These are phyloP conservation scores for Diplodia seriata DNA, from an alignment of 2,329 filamentous ascomycete genomes.

Conservation along the genomic window DNA sequence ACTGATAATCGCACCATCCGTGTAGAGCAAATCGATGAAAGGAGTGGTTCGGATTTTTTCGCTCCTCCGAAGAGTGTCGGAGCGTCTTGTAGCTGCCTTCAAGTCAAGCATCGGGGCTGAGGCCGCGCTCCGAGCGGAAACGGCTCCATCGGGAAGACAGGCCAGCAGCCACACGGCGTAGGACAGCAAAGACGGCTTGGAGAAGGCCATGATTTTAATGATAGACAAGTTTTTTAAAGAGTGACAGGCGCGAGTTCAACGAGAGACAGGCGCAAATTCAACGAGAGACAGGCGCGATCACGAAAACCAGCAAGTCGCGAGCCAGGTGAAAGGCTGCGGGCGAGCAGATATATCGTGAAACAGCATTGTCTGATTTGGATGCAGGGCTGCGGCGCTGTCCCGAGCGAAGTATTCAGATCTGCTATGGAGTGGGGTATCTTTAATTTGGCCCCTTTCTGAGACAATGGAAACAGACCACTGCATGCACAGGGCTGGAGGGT, in stretches of 20 bases:
- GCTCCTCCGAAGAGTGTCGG: conserved; percentile 40
- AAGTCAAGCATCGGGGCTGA: conserved; percentile 39
- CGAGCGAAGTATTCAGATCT: conserved; percentile 25
- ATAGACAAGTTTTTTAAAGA: neutral
- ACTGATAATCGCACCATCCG: conserved; percentile 40
- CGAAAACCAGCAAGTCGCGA: conserved; percentile 35
- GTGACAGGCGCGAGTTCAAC: neutral
- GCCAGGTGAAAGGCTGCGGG: conserved; percentile 35
- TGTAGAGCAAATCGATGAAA: conserved; percentile 43
- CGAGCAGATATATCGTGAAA: conserved; percentile 25
- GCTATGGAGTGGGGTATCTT: conserved; percentile 24
- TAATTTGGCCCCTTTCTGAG: conserved; percentile 30
- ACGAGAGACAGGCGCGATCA: neutral
- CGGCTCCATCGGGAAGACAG: conserved; percentile 27
- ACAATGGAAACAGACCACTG: conserved; percentile 14
- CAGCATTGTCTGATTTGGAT: neutral
- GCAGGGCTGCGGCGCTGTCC: conserved; percentile 28
- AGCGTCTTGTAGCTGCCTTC: conserved; percentile 43
- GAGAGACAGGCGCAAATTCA: neutral
- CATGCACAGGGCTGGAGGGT: conserved; percentile 9
- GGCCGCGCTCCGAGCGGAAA: conserved; percentile 32
- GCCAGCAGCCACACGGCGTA: conserved; percentile 20
- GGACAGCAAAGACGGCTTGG: neutral
- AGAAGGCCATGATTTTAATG: conserved; percentile 1
- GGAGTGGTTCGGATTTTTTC: conserved; percentile 41